A percentile compares a stretch with the other conserved stretches of the same genome.
These are phyloP conservation scores for Pisolithus thermaeus DNA, from an alignment of 1,284 basidiomycete species.

Conservation along the genomic window DNA sequence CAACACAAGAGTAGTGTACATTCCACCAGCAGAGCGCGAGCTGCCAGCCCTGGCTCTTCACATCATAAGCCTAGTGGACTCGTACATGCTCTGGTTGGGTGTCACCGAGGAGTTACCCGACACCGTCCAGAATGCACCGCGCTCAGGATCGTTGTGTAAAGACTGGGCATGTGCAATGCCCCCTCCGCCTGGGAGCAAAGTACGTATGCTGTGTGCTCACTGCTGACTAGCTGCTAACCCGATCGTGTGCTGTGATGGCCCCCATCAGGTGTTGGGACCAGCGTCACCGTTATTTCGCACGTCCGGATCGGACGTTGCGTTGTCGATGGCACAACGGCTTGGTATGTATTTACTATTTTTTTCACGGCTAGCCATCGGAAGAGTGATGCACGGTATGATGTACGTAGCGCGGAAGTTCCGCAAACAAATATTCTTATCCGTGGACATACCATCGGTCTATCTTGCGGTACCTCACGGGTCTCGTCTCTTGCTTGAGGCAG, in stretches of 20 bases:
- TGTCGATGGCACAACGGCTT: slow-evolving; percentile 72
- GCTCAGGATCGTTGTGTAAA: slow-evolving; percentile 52
- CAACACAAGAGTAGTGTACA: slow-evolving; percentile 38
- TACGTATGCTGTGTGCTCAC: slow-evolving; percentile 14
- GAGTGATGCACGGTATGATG: neutral
- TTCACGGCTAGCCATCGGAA: slow-evolving; percentile 1
- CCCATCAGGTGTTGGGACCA: slow-evolving; percentile 29
- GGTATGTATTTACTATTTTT: slow-evolving; percentile 42
- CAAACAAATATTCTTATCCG: slow-evolving; percentile 65
- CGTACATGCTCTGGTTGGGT: slow-evolving; percentile 82
- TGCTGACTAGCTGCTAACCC: slow-evolving; percentile 10
- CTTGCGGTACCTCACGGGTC: slow-evolving; percentile 41
- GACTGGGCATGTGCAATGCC: slow-evolving; percentile 90
- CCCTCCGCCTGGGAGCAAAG: slow-evolving; percentile 12
- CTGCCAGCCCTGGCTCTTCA: slow-evolving; percentile 64
- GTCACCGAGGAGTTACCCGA: slow-evolving; percentile 42
- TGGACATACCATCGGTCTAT: slow-evolving; percentile 51
- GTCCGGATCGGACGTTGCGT: slow-evolving; percentile 56
- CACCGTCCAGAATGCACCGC: slow-evolving; percentile 43
- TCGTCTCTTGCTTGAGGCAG: slow-evolving; percentile 46
- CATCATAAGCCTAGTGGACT: slow-evolving; percentile 61
- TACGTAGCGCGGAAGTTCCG: slow-evolving; percentile 40
- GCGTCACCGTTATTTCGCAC: slow-evolving; percentile 67
- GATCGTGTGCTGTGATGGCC: slow-evolving; percentile 23
- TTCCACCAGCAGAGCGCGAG: slow-evolving; percentile 40